Evolutionary conservation across 192 early-diverging fungal species (phyloP).

Genomic region (Obelidium mucronatum): DNA sequence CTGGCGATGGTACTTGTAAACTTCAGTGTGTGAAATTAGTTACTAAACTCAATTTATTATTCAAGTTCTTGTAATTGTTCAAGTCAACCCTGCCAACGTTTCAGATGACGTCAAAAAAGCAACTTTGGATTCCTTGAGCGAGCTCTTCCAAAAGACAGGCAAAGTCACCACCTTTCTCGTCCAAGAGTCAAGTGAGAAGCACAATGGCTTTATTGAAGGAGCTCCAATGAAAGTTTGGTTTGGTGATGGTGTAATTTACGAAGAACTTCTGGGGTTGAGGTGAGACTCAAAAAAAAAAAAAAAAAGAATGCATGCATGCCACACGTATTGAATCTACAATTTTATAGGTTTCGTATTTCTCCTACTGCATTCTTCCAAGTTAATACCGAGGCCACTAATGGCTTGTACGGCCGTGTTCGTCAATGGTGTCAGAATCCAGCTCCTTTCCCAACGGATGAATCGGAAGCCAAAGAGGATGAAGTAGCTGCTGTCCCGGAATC

Average conservation of each 20-base stretch:
- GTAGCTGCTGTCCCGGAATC: background rate
- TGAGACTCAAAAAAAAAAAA: background rate
- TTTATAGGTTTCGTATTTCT: slow-evolving; percentile 69
- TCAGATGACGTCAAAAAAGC: slow-evolving; percentile 39
- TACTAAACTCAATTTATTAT: background rate
- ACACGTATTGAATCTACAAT: no score
- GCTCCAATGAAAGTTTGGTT: slow-evolving; percentile 50
- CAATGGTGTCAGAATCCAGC: slow-evolving; percentile 57
- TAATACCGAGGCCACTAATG: slow-evolving; percentile 74
- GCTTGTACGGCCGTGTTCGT: slow-evolving; percentile 63
- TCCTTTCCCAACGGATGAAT: slow-evolving; percentile 11
- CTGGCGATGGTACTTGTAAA: slow-evolving; percentile 70
- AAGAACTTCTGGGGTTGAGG: slow-evolving; percentile 66
- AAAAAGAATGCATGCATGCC: no score
- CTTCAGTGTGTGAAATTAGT: slow-evolving; percentile 3
- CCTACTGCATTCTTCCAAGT: slow-evolving; percentile 82
- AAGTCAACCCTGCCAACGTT: slow-evolving; percentile 60
- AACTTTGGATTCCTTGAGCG: slow-evolving; percentile 40
- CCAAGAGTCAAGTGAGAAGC: slow-evolving; percentile 53
- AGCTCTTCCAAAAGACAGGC: slow-evolving; percentile 18
- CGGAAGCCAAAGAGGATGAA: background rate
- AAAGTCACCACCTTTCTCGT: slow-evolving; percentile 61
- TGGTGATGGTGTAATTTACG: slow-evolving; percentile 67
- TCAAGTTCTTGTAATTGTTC: slow-evolving; percentile 68
- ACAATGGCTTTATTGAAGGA: slow-evolving; percentile 65